Conservation (phyloP, 164 flowering plant species). For the Brasenia schreberi region DNA sequence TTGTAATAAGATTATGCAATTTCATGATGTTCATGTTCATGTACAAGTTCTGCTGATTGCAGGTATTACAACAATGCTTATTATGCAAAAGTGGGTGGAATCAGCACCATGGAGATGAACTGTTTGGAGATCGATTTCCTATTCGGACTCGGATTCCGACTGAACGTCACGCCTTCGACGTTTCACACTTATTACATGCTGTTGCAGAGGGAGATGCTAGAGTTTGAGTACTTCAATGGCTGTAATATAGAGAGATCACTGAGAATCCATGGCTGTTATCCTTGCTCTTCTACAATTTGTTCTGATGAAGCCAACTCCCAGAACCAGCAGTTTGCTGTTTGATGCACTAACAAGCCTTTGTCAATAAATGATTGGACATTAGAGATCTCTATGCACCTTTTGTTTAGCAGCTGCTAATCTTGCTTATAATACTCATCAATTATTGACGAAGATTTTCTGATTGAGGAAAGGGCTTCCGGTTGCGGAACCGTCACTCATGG, state of each 20-base stretch:
- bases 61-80: slow-evolving; percentile 95
- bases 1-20: no score
- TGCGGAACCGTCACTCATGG: no score
- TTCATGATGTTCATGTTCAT: no score
- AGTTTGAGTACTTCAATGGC: slow-evolving; percentile 4
- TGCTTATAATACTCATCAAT: no score
- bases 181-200: slow-evolving; percentile 59
- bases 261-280: slow-evolving; percentile 38
- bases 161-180: slow-evolving; percentile 79
- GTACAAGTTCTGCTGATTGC: slow-evolving; percentile 4
- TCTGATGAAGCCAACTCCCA: not conserved
- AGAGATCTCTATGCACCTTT: not conserved
- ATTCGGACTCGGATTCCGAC: slow-evolving; percentile 71
- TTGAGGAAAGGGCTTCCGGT: no score
- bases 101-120: slow-evolving; percentile 79
- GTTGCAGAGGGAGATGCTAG: slow-evolving; percentile 45
- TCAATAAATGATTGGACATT: not conserved
- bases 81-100: slow-evolving; percentile 95
- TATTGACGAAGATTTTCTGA: no score
- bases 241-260: slow-evolving; percentile 21
- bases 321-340: not conserved
- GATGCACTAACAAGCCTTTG: not conserved
- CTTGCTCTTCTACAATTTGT: not conserved
- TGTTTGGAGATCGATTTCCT: slow-evolving; percentile 80
- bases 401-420: no score